These are phyloP conservation scores for Aegilops bicornis DNA, from an alignment of 176 grass and related monocot genomes.

Conservation along the genomic window DNA sequence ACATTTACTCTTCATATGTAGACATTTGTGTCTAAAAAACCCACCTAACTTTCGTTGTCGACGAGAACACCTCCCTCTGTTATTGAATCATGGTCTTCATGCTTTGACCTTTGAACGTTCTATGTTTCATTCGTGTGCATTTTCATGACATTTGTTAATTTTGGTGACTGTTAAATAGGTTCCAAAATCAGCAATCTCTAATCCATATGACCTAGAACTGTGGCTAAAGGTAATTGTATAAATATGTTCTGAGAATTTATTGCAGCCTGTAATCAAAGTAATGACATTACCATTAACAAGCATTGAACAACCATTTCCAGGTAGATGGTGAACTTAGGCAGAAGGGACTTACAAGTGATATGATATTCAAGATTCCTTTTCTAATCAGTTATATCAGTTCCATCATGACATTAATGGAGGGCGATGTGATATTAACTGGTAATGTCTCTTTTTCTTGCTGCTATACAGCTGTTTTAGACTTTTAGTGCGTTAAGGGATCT, in stretches of 20 bases:
- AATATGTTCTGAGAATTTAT: constrained; percentile 20
- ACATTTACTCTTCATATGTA: background rate
- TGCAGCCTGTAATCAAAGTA: background rate
- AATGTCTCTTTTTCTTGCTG: constrained; percentile 2
- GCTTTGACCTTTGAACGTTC: background rate
- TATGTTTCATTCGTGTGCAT: background rate
- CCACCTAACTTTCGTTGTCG: background rate
- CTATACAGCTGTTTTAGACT: background rate
- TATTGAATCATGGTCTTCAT: background rate
- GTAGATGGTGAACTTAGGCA: constrained; percentile 86
- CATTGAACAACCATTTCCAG: constrained; percentile 35
- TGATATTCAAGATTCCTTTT: constrained; percentile 94
- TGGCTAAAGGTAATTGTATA: constrained; percentile 73
- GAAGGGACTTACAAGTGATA: constrained; percentile 85
- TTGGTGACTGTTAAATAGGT: constrained; percentile 47
- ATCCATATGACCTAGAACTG: constrained; percentile 83
- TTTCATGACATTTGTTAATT: constrained; percentile 6
- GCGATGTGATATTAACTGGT: constrained; percentile 95
- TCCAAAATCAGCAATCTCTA: constrained; percentile 66
- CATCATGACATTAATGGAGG: constrained; percentile 85
- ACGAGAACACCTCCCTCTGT: background rate
- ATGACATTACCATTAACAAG: constrained; percentile 4
- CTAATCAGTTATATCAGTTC: constrained; percentile 93
- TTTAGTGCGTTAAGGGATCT: background rate
- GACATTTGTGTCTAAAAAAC: background rate